Conservation (phyloP, 768 basidiomycete species). For the Pleurotus pulmonarius region DNA sequence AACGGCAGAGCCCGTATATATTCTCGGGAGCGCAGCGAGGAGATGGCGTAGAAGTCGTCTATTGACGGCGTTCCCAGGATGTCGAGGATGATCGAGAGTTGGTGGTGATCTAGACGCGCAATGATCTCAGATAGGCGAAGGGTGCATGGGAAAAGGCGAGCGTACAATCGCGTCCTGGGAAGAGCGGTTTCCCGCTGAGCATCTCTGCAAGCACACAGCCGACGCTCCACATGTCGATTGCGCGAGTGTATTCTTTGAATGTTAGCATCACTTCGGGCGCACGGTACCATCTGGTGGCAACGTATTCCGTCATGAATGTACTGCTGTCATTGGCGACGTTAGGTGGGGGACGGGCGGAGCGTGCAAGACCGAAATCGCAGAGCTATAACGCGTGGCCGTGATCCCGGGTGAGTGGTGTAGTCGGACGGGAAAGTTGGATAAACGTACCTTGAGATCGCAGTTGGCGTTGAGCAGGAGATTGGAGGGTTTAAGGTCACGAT, state of each 20-base stretch:
- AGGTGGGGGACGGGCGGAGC: constrained; percentile 71
- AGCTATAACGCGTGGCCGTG: constrained; percentile 34
- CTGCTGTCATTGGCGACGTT: constrained; percentile 72
- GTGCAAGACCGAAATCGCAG: constrained; percentile 86
- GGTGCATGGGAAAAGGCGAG: constrained; percentile 13
- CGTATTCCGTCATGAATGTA: constrained; percentile 91
- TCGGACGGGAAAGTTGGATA: constrained; percentile 4
- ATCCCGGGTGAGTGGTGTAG: neutral
- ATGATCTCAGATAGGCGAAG: neutral
- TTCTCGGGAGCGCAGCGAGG: constrained; percentile 71
- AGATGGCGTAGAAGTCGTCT: constrained; percentile 94
- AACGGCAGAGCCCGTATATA: constrained; percentile 89
- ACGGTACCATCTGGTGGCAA: constrained; percentile 96
- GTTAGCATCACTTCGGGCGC: constrained; percentile 98
- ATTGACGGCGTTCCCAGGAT: constrained; percentile 89
- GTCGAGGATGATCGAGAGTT: constrained; percentile 88
- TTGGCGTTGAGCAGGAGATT: constrained; percentile 95
- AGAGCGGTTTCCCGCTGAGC: constrained; percentile 87
- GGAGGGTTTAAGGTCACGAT: constrained; percentile 94
- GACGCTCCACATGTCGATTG: constrained; percentile 86
- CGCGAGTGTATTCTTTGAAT: constrained; percentile 91
- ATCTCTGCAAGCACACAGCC: constrained; percentile 90
- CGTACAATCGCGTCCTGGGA: constrained; percentile 92
- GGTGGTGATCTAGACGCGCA: constrained; percentile 72
- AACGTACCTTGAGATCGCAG: constrained; percentile 85